phyloP scores from a whole-genome alignment of 805 yeast species.

The Wickerhamomyces mucosus region DNA sequence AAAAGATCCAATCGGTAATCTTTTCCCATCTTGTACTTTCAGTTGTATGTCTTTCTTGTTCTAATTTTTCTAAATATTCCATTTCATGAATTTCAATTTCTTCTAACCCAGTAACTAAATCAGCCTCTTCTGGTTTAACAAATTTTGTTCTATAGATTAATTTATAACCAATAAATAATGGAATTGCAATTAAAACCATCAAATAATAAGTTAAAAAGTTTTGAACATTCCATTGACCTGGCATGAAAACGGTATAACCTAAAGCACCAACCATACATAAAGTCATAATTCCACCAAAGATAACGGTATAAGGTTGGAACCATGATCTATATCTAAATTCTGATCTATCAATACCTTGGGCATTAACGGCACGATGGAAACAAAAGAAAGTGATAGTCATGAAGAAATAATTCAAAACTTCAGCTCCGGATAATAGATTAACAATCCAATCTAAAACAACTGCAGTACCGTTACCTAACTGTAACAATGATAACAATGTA shows the following conservation, averaged over 20 bases:
- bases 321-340: constrained; percentile 39
- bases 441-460: constrained; percentile 63
- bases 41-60: background rate
- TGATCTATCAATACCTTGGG: constrained; percentile 35
- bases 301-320: constrained; percentile 52
- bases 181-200: constrained; percentile 52
- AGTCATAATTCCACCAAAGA: constrained; percentile 35
- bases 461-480: constrained; percentile 47
- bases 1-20: constrained; percentile 12
- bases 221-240: constrained; percentile 58
- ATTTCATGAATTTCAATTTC: constrained; percentile 53
- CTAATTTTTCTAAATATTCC: constrained; percentile 9
- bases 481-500: constrained; percentile 60
- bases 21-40: constrained; percentile 2
- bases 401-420: constrained; percentile 47
- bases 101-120: constrained; percentile 40
- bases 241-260: constrained; percentile 66
- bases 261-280: constrained; percentile 44
- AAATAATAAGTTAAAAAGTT: constrained; percentile 62
- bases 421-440: constrained; percentile 60
- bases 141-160: constrained; percentile 35
- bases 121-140: constrained; percentile 39
- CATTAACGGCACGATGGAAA: constrained; percentile 50
- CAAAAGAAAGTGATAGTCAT: constrained; percentile 52
- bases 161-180: constrained; percentile 40